Conservation (phyloP, 805 yeast genomes). For the Yarrowia bubula region DNA sequence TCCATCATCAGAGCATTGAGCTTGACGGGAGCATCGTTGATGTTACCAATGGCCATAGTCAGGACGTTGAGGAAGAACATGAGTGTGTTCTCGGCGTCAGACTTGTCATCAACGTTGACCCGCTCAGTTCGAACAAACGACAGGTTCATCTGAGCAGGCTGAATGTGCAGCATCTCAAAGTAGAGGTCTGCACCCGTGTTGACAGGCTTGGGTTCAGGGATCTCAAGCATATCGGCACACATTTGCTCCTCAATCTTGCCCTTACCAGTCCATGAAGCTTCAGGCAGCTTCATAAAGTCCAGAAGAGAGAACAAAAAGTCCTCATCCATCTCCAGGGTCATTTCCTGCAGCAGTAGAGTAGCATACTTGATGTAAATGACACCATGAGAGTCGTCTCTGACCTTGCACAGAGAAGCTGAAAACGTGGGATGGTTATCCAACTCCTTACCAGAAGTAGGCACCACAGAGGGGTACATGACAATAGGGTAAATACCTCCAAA, state of each 20-base stretch:
- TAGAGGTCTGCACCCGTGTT: conserved; percentile 70
- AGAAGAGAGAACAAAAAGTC: conserved; percentile 80
- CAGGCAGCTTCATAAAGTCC: conserved; percentile 78
- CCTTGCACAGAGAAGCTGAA: conserved; percentile 77
- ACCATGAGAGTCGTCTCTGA: conserved; percentile 88
- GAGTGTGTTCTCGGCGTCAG: conserved; percentile 60
- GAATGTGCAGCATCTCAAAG: conserved; percentile 88
- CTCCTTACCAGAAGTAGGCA: conserved; percentile 80
- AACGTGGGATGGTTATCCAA: conserved; percentile 87
- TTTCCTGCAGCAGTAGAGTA: conserved; percentile 81
- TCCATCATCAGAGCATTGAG: conserved; percentile 84
- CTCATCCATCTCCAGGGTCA: conserved; percentile 91
- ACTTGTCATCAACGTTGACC: conserved; percentile 61
- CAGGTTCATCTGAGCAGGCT: conserved; percentile 82
- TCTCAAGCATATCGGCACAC: conserved; percentile 58
- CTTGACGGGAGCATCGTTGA: conserved; percentile 93
- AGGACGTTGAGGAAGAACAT: conserved; percentile 78
- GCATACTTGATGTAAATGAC: conserved; percentile 88
- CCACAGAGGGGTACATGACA: conserved; percentile 80
- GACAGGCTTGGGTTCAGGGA: conserved; percentile 67
- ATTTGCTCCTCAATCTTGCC: conserved; percentile 46
- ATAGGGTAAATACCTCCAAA: conserved; percentile 88
- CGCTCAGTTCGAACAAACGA: conserved; percentile 90
- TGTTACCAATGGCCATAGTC: conserved; percentile 96
- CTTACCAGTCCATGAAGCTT: conserved; percentile 66